Conservation (phyloP, 1,284 basidiomycete genomes). For the Cutaneotrichosporon dermatis region DNA sequence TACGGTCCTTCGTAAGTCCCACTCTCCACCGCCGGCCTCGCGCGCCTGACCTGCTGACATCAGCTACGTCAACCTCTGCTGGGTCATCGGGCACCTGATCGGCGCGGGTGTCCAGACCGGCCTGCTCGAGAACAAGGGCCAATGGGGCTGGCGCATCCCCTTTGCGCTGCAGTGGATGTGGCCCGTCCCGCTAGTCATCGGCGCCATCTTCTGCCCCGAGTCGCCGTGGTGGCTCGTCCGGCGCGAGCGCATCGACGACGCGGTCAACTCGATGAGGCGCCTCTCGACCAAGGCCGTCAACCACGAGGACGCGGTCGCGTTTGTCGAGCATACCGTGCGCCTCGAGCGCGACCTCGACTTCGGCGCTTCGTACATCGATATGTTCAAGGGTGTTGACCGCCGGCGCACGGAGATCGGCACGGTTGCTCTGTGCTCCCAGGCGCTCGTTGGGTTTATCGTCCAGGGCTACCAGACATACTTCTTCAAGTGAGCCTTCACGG, state of each 20-base stretch:
- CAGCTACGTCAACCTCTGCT: conserved; percentile 44
- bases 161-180: conserved; percentile 17
- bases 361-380: conserved; percentile 43
- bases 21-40: too few relatives aligned
- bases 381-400: conserved; percentile 44
- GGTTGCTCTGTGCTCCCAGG: conserved; percentile 1
- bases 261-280: not conserved
- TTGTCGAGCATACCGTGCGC: conserved; percentile 45
- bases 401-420: conserved; percentile 42
- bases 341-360: conserved; percentile 25
- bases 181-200: conserved; percentile 16
- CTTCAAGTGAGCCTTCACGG: not conserved
- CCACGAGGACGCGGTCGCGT: conserved; percentile 36
- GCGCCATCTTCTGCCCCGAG: conserved; percentile 26
- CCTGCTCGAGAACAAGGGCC: conserved; percentile 5
- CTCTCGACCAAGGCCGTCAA: conserved; percentile 19
- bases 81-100: conserved; percentile 33
- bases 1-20: conserved; percentile 32
- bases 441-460: conserved; percentile 4
- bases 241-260: conserved; percentile 24
- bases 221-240: conserved; percentile 39
- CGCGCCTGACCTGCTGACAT: too few relatives aligned
- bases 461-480: conserved; percentile 23
- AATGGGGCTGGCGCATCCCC: conserved; percentile 22
- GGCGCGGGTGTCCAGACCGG: conserved; percentile 19